A percentile compares a stretch with the other conserved stretches of the same genome.
Evolutionary conservation across 345 rosid species (phyloP).

Genomic region (Aegle marmelos): DNA sequence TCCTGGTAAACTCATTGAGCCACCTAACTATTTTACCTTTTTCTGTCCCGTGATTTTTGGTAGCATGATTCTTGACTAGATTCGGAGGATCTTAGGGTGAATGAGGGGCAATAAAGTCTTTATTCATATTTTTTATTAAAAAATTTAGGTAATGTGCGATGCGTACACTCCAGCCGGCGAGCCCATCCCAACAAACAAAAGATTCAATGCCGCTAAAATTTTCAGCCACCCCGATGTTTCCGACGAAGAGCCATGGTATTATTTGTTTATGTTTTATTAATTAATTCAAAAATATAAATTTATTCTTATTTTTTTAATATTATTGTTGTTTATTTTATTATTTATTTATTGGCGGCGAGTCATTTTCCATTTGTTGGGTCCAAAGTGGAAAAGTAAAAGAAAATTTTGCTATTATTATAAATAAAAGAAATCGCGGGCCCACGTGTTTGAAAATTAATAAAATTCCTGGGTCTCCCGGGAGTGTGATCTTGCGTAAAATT

Average conservation of each 20-base stretch:
- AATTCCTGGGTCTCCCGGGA: too few species aligned
- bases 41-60: conserved; percentile 8
- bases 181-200: conserved; percentile 67
- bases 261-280: not conserved
- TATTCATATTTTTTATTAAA: not conserved
- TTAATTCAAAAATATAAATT: too few species aligned
- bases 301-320: not conserved
- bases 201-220: conserved; percentile 58
- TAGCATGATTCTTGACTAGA: not conserved
- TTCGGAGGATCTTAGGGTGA: not conserved
- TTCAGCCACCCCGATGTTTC: conserved; percentile 54
- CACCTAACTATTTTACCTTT: not conserved
- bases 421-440: too few species aligned
- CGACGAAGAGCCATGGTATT: conserved; percentile 67
- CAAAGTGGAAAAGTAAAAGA: too few species aligned
- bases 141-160: conserved; percentile 66
- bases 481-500: too few species aligned
- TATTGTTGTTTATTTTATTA: too few species aligned
- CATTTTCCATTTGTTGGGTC: too few species aligned
- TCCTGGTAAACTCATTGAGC: conserved; percentile 43
- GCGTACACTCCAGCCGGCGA: conserved; percentile 65
- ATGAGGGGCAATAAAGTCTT: conserved; percentile 14
- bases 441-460: too few species aligned
- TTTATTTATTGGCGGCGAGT: too few species aligned
- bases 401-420: too few species aligned